Evolutionary conservation across 2,329 filamentous ascomycete species (phyloP), one percentile per base, ranked within the genome.

Genomic region (Aspergillus melleus): DNA sequence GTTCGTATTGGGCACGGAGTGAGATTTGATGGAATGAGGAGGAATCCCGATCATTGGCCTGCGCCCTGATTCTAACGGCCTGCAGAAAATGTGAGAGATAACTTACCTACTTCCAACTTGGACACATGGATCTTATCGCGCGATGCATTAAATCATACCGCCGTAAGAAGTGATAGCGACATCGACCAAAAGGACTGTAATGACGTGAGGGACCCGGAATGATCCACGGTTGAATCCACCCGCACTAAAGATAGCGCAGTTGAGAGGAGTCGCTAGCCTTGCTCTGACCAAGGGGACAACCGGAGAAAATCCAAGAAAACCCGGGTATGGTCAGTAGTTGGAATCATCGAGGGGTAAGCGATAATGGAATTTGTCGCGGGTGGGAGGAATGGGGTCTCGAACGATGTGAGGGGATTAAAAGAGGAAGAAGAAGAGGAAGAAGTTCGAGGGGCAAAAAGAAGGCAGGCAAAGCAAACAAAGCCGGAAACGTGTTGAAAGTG

Each of bases 141-240:
- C 19, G 44, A 47, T 24, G 8, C 10, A 24, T 47, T 47, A 47
- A 24, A 24, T 47, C 44, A 47, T 47, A 47, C 20, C 44, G 22
- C 22, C 2, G 44, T 47, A 47, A 58, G 52, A 52, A 61, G 44
- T 22, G 20, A 58, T 58, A 52, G 58, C 59, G 55, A 55, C 36
- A 47, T 58, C 47, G 59, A 55, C 54, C 56, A 52, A 24, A 24
- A 55, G 44, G 49, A 29, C 44, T 32, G 42, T 46, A 39, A 32
- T 55, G 53, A 55, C 53, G 53, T 55, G 24, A 29, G 24, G 42
- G 16, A 47, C 49, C 36, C 39, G 30, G n/a, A 46, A 26, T 44
- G 19, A 62, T 58, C 61, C 61, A 58, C 61, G 49, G 51, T 22
- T 26, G 49, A 51, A 46, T 61, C 55, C 58, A 60, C 54, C 59